Evolutionary conservation across 345 rosid genomes (phyloP).

Genomic region (Atalantia buxifolia): DNA sequence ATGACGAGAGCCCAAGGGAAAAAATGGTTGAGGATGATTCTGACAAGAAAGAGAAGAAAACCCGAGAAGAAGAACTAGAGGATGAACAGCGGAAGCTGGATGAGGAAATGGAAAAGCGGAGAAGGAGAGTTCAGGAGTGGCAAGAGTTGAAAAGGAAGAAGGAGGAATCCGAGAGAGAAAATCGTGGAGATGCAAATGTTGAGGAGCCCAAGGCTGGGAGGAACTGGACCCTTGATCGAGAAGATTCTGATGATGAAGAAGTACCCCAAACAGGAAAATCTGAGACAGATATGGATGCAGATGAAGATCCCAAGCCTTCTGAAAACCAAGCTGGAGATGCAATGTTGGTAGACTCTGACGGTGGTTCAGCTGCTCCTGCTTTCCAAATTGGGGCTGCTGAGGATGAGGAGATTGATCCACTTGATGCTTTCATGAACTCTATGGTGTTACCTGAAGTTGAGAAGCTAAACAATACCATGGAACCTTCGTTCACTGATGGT

Average conservation of each 20-base stretch:
- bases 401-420: conserved; percentile 91
- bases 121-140: conserved; percentile 98
- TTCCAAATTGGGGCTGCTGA: conserved; percentile 38
- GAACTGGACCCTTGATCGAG: conserved; percentile 92
- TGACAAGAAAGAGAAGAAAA: conserved; percentile 53
- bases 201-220: conserved; percentile 63
- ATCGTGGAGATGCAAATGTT: conserved; percentile 46
- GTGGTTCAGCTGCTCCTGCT: conserved; percentile 28
- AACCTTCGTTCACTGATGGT: conserved; percentile 28
- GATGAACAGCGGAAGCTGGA: conserved; percentile 79
- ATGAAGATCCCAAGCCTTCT: conserved; percentile 36
- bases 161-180: conserved; percentile 78
- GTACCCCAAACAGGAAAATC: conserved; percentile 33
- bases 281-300: conserved; percentile 57
- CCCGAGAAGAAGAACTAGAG: conserved; percentile 78
- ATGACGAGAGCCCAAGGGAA: conserved; percentile 54
- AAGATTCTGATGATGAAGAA: conserved; percentile 90
- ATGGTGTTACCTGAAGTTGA: conserved; percentile 96
- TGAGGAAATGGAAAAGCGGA: conserved; percentile 84
- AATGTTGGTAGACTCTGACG: conserved; percentile 44
- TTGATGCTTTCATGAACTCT: conserved; percentile 95
- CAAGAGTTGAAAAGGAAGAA: conserved; percentile 88
- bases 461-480: conserved; percentile 48
- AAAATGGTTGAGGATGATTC: conserved; percentile 47
- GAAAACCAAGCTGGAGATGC: conserved; percentile 45